These are phyloP conservation scores for Eleusine coracana DNA, from an alignment of 176 grass and related monocot species.

Conservation along the genomic window DNA sequence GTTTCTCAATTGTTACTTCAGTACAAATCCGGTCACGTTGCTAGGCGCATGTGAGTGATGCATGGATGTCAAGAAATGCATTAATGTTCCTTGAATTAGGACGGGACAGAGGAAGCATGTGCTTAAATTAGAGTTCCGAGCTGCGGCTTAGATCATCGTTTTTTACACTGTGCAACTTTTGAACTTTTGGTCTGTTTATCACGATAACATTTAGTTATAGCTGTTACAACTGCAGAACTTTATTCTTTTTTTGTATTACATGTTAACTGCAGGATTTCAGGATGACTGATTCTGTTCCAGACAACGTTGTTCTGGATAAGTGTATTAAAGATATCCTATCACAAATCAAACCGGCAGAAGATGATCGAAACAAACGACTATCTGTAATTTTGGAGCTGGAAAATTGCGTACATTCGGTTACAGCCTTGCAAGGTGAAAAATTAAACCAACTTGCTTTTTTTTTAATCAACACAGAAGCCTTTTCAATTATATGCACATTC, in stretches of 20 bases:
- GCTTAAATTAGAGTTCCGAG: not conserved
- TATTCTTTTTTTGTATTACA: slow-evolving; percentile 7
- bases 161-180: not conserved
- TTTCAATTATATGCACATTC: not conserved
- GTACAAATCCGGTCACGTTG: not conserved
- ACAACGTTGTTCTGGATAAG: slow-evolving; percentile 39
- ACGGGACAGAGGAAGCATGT: not conserved
- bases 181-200: not conserved
- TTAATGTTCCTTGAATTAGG: not conserved
- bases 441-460: slow-evolving; percentile 24
- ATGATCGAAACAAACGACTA: slow-evolving; percentile 51
- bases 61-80: not conserved
- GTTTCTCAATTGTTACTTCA: not conserved
- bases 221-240: not conserved
- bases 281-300: slow-evolving; percentile 25
- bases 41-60: not conserved
- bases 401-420: slow-evolving; percentile 48
- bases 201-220: not conserved
- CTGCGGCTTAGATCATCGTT: not conserved
- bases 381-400: slow-evolving; percentile 62
- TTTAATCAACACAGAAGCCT: not conserved
- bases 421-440: slow-evolving; percentile 50
- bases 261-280: slow-evolving; percentile 42
- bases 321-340: slow-evolving; percentile 70
- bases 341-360: slow-evolving; percentile 63